Evolutionary conservation across 2,329 filamentous ascomycete genomes (phyloP).

Genomic region (Seiridium cupressi): DNA sequence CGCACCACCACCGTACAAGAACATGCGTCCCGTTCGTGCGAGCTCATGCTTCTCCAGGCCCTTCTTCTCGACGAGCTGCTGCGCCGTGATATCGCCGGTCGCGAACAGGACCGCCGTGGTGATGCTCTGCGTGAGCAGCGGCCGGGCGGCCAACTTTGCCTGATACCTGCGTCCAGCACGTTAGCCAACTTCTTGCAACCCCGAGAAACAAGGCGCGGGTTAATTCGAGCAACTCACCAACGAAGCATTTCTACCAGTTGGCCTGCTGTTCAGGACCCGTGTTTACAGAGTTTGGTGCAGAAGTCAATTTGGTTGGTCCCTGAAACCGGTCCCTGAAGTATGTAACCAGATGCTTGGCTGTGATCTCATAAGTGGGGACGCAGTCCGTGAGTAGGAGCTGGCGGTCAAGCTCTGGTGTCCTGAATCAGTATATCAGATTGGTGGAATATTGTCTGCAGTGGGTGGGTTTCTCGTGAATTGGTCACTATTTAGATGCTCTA

Average conservation of each 20-base stretch:
- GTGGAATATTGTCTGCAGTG: neutral
- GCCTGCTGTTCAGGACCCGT: neutral
- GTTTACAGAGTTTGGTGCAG: neutral
- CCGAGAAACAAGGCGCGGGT: no score
- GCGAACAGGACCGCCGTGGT: slow-evolving; percentile 92
- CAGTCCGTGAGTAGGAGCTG: neutral
- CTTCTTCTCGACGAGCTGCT: slow-evolving; percentile 83
- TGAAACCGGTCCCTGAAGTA: neutral
- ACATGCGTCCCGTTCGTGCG: slow-evolving; percentile 73
- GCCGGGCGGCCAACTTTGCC: slow-evolving; percentile 73
- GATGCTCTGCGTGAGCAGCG: slow-evolving; percentile 85
- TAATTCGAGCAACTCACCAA: slow-evolving; percentile 20
- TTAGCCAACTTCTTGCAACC: neutral
- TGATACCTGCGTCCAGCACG: slow-evolving; percentile 67
- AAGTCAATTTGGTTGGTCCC: neutral
- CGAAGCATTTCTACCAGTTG: slow-evolving; percentile 18
- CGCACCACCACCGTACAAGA: slow-evolving; percentile 73
- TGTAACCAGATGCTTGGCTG: neutral
- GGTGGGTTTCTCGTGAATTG: neutral
- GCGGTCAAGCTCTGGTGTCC: neutral
- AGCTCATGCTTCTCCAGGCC: slow-evolving; percentile 75
- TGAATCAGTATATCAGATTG: neutral
- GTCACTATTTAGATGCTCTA: no score
- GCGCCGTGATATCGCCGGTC: slow-evolving; percentile 85
- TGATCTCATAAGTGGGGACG: slow-evolving; percentile 4